Evolutionary conservation across 257 asterid species (phyloP).

Genomic region (Linderniella brevidens): DNA sequence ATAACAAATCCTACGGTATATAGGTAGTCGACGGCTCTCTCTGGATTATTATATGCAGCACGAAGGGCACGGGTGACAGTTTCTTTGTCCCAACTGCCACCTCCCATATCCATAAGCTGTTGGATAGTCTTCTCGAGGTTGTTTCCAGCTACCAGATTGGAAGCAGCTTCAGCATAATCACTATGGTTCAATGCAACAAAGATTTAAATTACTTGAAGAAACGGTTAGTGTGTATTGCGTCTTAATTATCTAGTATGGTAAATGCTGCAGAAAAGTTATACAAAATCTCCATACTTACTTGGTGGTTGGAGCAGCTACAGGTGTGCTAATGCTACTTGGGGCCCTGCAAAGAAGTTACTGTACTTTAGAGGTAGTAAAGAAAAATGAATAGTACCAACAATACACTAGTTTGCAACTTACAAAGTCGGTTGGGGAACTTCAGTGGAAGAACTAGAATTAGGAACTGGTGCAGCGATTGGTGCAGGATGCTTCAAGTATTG

Average conservation of each 20-base stretch:
- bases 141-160: conserved; percentile 34
- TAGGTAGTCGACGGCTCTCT: conserved; percentile 29
- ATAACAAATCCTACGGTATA: conserved; percentile 33
- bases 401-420: conserved; percentile 28
- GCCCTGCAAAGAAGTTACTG: conserved; percentile 14
- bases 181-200: conserved; percentile 22
- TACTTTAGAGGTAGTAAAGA: too few species aligned
- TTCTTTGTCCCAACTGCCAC: conserved; percentile 79
- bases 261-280: not conserved
- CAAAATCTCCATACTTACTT: conserved; percentile 26
- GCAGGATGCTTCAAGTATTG: conserved; percentile 27
- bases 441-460: conserved; percentile 23
- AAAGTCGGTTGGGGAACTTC: conserved; percentile 23
- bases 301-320: conserved; percentile 19
- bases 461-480: conserved; percentile 20
- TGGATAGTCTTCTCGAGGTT: conserved; percentile 51
- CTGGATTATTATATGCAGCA: conserved; percentile 74
- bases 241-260: not conserved
- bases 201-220: conserved; percentile 2
- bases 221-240: not conserved
- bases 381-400: not conserved
- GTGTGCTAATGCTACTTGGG: conserved; percentile 20
- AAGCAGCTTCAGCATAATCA: conserved; percentile 22
- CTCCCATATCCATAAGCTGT: conserved; percentile 78
- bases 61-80: conserved; percentile 62